These are phyloP conservation scores for Cystobasidiaceae sp. DNA, from an alignment of 1,284 basidiomycete genomes.

Conservation along the genomic window DNA sequence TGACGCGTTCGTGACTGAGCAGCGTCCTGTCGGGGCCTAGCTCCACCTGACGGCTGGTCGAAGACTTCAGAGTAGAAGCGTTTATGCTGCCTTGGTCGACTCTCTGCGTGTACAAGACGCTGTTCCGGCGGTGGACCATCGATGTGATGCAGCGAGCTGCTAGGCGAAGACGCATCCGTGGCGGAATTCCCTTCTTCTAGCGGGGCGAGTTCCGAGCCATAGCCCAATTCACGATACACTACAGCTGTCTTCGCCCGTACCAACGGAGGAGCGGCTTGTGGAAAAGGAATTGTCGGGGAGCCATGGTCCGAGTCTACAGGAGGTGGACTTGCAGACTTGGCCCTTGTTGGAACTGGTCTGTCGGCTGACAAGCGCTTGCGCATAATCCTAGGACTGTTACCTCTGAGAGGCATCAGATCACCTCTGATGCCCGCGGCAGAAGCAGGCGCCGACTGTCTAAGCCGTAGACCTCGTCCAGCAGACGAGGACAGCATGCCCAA, in stretches of 20 bases:
- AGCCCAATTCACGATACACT: neutral
- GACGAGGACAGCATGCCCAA: neutral
- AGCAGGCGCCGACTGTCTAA: neutral
- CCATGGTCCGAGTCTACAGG: neutral
- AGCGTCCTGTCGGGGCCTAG: neutral
- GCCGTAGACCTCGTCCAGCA: neutral
- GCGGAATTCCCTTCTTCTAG: neutral
- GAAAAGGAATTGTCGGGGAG: neutral
- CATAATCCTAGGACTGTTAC: conserved; percentile 3
- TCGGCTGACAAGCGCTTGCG: neutral
- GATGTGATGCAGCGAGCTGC: neutral
- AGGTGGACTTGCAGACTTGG: conserved; percentile 1
- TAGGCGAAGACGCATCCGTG: neutral
- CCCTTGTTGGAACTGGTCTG: neutral
- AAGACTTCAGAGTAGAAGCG: conserved; percentile 38
- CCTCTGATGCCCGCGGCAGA: neutral
- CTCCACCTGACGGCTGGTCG: conserved; percentile 1
- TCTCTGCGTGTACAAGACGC: too few species aligned
- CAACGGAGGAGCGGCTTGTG: neutral
- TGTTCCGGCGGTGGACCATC: too few species aligned
- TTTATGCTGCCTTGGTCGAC: conserved; percentile 30
- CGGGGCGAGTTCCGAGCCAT: neutral
- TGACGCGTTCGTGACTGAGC: conserved; percentile 4
- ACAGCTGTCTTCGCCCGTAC: neutral
- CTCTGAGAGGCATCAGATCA: neutral